These are phyloP conservation scores for Ganoderma resinaceum DNA, from an alignment of 1,284 basidiomycete species.

Conservation along the genomic window DNA sequence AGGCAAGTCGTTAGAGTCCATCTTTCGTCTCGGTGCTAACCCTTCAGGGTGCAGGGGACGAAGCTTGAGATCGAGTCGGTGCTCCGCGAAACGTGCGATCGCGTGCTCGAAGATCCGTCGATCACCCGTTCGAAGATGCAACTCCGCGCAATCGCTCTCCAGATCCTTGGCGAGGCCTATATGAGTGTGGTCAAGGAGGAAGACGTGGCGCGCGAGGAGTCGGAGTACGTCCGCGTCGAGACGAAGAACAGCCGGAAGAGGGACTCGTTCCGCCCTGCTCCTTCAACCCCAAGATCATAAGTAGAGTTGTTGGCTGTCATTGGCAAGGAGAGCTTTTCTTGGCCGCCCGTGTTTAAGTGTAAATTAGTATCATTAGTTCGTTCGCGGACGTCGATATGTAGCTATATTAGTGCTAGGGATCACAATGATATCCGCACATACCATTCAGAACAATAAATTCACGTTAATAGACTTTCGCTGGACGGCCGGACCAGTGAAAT, in stretches of 20 bases:
- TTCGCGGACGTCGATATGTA: conserved; percentile 20
- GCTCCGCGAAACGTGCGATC: conserved; percentile 92
- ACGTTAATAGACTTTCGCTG: too few relatives aligned
- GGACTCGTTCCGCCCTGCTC: conserved; percentile 34
- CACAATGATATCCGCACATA: not conserved
- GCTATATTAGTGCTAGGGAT: conserved; percentile 14
- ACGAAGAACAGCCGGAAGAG: conserved; percentile 64
- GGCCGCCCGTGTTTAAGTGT: conserved; percentile 12
- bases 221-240: conserved; percentile 87
- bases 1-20: conserved; percentile 53
- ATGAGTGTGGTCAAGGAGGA: conserved; percentile 74
- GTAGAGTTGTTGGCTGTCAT: not conserved
- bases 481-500: too few relatives aligned
- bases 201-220: conserved; percentile 59
- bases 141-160: conserved; percentile 82
- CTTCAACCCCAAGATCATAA: conserved; percentile 4
- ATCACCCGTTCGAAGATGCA: conserved; percentile 68
- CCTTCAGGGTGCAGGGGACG: conserved; percentile 66
- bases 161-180: conserved; percentile 84
- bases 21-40: conserved; percentile 5
- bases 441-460: too few relatives aligned
- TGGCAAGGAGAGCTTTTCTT: not conserved
- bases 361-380: conserved; percentile 9
- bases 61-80: conserved; percentile 97
- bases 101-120: conserved; percentile 70